Conservation (phyloP, 371 early-diverging fungal species). For the Paraphysoderma sedebokerense region DNA sequence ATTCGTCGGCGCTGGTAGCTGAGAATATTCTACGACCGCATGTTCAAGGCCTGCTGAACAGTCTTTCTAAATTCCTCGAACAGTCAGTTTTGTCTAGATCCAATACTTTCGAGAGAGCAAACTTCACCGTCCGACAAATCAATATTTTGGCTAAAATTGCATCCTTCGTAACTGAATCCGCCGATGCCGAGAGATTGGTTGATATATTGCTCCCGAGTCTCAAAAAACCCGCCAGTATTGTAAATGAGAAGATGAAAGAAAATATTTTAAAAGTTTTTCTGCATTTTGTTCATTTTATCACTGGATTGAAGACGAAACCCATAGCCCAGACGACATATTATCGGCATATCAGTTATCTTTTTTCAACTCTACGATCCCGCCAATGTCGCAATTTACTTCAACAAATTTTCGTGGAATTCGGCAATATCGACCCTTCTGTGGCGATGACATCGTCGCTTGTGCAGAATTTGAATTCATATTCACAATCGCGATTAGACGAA, state of each 20-base stretch:
- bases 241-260: constrained; percentile 65
- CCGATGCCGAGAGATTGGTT: constrained; percentile 45
- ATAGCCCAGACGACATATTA: neutral
- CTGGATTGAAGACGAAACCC: constrained; percentile 3
- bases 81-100: no score
- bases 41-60: constrained; percentile 37
- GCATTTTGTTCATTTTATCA: constrained; percentile 23
- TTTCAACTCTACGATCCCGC: constrained; percentile 8
- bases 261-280: constrained; percentile 60
- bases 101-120: constrained; percentile 34
- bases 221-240: constrained; percentile 39
- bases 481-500: constrained; percentile 56
- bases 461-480: constrained; percentile 57
- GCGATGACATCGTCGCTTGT: constrained; percentile 32
- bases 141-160: constrained; percentile 60
- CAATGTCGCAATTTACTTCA: no score
- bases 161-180: constrained; percentile 43
- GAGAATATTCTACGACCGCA: constrained; percentile 37
- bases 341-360: constrained; percentile 4
- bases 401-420: constrained; percentile 41
- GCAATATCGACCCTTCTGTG: constrained; percentile 36
- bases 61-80: constrained; percentile 43
- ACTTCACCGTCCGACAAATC: constrained; percentile 53
- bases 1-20: constrained; percentile 25
- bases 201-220: constrained; percentile 69